Evolutionary conservation across 169 alveolate species (phyloP), one percentile per base, ranked within the genome.

Genomic region (Cryptosporidium bovis): DNA sequence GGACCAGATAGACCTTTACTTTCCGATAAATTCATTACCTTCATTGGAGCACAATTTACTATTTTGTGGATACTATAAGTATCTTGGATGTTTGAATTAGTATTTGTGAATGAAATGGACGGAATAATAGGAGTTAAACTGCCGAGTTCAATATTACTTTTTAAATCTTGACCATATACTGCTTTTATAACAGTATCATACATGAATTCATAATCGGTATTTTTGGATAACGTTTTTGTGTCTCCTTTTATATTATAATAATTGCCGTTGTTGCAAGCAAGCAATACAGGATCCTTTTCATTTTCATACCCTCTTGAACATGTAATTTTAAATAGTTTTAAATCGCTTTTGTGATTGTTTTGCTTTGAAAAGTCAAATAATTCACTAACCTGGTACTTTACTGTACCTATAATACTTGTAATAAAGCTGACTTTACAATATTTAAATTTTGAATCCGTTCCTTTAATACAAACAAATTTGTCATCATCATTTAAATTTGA

Each of bases 1-100:
- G 87, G 87, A 1, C 87, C 87, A 15, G 87, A 77, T 20, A 77
- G 46, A 16, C 87, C 87, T 60, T 77, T 77, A 20, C 65, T 77
- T 77, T 77, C 87, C 0, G 87, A 77, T 10, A 77, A 62, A 10
- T 77, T 77, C 65, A 62, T 77, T 40, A 77, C 46, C 44, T 62
- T 40, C 34, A 58, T 77, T 60, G 87, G 87, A 40, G 4, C 51
- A 24, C 87, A 77, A n/a, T 58, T 56, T 3, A 77, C 46, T 1
- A 77, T 56, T 3, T 68, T 46, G 31, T 56, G 46, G 18, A 77
- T 77, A 36, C 48, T 56, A 15, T 3, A 27, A n/a, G 40, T 51
- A n/a, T 33, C 24, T n/a, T 77, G 77, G 10, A 46, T 20, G 24
- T 44, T 31, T 4, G 20, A 18, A 36, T 8, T 7, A 36, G 6